Evolutionary conservation across 441 rosid species (phyloP), one percentile per base, ranked within the genome.

Genomic region (Arabidopsis lyrata): DNA sequence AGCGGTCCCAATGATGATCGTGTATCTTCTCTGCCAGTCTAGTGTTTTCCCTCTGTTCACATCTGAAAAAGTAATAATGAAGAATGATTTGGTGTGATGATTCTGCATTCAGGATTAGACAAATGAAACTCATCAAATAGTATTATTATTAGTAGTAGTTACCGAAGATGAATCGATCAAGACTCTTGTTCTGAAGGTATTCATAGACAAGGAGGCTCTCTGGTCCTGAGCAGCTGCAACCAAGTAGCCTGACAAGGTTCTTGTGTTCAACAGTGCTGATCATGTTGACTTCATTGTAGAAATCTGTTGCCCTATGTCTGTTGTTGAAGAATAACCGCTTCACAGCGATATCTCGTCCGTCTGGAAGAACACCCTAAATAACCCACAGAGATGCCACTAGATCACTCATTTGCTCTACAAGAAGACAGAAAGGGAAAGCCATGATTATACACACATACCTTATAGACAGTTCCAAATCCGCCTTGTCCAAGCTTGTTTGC

Each of bases 121-220:
- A 6, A 27, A 53, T 27, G n/a, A 62, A 44, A 56, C 5, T 49
- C 8, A 41, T 56, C 6, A 31, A 35, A 22, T 53, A 8, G 29
- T 47, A 12, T n/a, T 48, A 12, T n/a, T 48, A 5, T 10, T 2
- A 0, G 9, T 63, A 0, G 9, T 63, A 29, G 38, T 63, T 85
- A 91, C 99, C 94, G 2, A 93, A 93, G 49, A 91, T 84, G 84
- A 85, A 92, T 27, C 82, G 83, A 61, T 92, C 99, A 8, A 95
- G 95, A 75, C 98, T 92, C 83, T 78, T 93, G 84, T 92, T 91
- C 12, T 85, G 83, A 58, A 92, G 85, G 75, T 79, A 92, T 79
- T 95, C 98, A 58, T 95, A 93, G 74, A 95, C 91, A 0, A 91
- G 96, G 45, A 95, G 96, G 73, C 96, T 95, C 81, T 95, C 99